A percentile compares a stretch with the other conserved stretches of the same genome.
phyloP scores from a whole-genome alignment of 2,329 filamentous ascomycete species.

The Beauveria scarabaeidicola region DNA sequence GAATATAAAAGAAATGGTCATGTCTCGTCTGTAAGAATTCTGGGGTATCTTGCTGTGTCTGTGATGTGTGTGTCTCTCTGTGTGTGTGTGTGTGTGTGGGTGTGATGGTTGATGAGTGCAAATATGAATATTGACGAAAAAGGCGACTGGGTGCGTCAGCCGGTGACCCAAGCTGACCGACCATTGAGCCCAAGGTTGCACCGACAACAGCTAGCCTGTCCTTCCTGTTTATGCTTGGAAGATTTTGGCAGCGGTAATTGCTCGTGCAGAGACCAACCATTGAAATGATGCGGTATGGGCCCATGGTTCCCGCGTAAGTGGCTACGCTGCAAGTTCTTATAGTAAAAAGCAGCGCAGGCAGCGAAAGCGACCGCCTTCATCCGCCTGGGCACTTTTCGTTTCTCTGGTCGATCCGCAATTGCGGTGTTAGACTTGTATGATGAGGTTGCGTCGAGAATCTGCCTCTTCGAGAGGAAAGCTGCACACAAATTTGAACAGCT shows the following conservation, averaged over 20 bases:
- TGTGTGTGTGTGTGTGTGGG: not conserved
- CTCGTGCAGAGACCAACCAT: too few relatives aligned
- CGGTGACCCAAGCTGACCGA: not conserved
- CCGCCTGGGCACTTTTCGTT: not conserved
- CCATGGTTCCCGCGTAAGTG: not conserved
- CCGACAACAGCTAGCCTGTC: not conserved
- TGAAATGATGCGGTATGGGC: not conserved
- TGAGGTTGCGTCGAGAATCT: slow-evolving; percentile 55
- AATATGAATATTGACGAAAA: not conserved
- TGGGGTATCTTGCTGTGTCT: slow-evolving; percentile 5
- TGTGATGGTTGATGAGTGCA: not conserved
- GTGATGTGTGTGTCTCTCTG: not conserved
- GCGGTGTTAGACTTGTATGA: slow-evolving; percentile 42
- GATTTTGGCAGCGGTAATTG: not conserved
- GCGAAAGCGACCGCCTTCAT: not conserved
- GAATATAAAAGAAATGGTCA: not conserved
- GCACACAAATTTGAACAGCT: slow-evolving; percentile 78
- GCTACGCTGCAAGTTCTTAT: not conserved
- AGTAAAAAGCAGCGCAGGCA: not conserved
- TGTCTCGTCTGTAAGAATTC: slow-evolving; percentile 5
- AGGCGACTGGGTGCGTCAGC: not conserved
- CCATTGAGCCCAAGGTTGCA: not conserved
- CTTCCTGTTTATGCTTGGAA: not conserved
- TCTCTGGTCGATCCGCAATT: not conserved
- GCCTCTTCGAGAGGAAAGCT: slow-evolving; percentile 76